phyloP scores from a whole-genome alignment of 352 stramenopile genomes.

The Phytophthora pinifolia region DNA sequence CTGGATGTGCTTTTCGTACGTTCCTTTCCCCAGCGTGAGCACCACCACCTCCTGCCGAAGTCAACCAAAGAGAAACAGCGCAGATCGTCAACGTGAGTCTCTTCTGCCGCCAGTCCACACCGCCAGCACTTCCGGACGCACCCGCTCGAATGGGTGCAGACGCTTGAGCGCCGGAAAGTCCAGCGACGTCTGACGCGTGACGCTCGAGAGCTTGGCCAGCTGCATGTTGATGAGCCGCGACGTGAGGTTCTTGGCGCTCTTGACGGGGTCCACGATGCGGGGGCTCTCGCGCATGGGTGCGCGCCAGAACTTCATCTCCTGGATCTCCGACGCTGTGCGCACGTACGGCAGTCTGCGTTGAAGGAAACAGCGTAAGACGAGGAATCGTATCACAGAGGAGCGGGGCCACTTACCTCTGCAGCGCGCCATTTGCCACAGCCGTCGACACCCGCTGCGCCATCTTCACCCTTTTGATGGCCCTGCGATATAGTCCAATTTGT shows the following conservation, averaged over 20 bases:
- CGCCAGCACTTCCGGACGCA: conserved; percentile 22
- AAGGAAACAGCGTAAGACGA: not conserved
- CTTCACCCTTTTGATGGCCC: not conserved
- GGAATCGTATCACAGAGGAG: not conserved
- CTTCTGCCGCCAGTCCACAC: not conserved
- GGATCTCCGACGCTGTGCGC: conserved; percentile 77
- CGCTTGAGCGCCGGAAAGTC: conserved; percentile 74
- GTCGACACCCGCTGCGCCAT: conserved; percentile 28
- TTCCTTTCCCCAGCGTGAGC: conserved; percentile 70
- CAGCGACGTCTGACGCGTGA: conserved; percentile 74
- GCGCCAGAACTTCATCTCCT: conserved; percentile 89
- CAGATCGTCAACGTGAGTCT: not conserved
- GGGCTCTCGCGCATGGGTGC: conserved; percentile 67
- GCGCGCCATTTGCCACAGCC: conserved; percentile 56
- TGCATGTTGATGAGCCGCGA: conserved; percentile 82
- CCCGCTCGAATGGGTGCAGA: conserved; percentile 82
- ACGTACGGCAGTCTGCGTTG: conserved; percentile 69
- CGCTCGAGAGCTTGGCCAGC: conserved; percentile 64
- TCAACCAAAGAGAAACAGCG: not conserved
- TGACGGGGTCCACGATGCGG: conserved; percentile 79
- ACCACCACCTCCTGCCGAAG: conserved; percentile 68
- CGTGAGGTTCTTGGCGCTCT: conserved; percentile 81
- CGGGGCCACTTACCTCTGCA: conserved; percentile 50
- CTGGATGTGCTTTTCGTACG: conserved; percentile 79
- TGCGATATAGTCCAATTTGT: too few relatives aligned